A percentile compares a stretch with the other conserved stretches of the same genome.
Conservation (phyloP, 2,329 filamentous ascomycete species). For the Nannizzia gypsea region DNA sequence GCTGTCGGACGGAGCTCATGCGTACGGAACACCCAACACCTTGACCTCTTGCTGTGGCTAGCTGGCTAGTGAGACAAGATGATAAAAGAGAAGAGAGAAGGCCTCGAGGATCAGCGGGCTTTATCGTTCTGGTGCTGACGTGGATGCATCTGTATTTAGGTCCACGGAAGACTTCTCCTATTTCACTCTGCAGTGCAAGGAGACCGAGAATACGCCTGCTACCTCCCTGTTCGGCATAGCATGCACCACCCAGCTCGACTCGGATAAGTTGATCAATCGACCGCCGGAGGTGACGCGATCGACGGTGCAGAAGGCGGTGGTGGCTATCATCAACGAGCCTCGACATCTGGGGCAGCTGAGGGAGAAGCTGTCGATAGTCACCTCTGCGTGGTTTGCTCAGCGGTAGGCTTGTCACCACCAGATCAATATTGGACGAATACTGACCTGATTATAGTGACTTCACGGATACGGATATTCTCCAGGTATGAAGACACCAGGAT, state of each 20-base stretch:
- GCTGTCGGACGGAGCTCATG: conserved; percentile 86
- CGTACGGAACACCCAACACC: conserved; percentile 44
- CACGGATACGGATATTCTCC: conserved; percentile 76
- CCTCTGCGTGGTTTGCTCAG: conserved; percentile 92
- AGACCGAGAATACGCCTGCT: conserved; percentile 36
- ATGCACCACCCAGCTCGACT: conserved; percentile 83
- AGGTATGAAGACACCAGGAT: conserved; percentile 33
- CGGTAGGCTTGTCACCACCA: conserved; percentile 33
- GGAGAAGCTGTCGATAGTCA: conserved; percentile 80
- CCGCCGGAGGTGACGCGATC: conserved; percentile 88
- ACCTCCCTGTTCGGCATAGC: conserved; percentile 92
- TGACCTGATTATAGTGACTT: conserved; percentile 51
- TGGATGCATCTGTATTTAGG: conserved; percentile 34
- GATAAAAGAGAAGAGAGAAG: not conserved
- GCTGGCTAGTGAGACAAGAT: not conserved
- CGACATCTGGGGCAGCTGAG: conserved; percentile 82
- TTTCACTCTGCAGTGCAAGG: conserved; percentile 67
- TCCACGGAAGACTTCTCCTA: conserved; percentile 95
- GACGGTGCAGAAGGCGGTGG: conserved; percentile 94
- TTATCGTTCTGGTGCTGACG: not conserved
- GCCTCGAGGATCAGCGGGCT: not conserved
- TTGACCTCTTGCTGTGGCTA: not conserved
- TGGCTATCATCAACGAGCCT: conserved; percentile 84
- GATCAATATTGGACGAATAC: no score
- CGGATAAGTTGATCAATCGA: conserved; percentile 61